These are phyloP conservation scores for Aristolochia fimbriata DNA, from an alignment of 164 flowering plant species.

Conservation along the genomic window DNA sequence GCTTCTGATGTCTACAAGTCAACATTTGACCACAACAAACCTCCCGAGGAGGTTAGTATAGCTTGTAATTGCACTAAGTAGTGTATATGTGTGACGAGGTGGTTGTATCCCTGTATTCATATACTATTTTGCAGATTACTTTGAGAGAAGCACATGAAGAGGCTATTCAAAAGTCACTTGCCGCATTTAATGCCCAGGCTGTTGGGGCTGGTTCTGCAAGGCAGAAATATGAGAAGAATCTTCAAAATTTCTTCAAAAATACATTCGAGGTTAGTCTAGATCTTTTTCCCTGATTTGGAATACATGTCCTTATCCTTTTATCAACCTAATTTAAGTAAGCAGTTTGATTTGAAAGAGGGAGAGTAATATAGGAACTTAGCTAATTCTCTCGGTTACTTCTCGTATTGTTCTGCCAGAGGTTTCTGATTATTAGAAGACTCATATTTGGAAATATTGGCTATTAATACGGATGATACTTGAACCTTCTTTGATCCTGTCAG, in stretches of 20 bases:
- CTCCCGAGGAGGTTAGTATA: conserved; percentile 82
- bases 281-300: background rate
- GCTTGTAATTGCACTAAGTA: background rate
- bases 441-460: too few relatives aligned
- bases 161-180: conserved; percentile 73
- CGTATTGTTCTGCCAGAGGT: too few relatives aligned
- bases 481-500: too few relatives aligned
- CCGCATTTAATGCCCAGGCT: conserved; percentile 63
- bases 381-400: too few relatives aligned
- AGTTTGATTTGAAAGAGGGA: too few relatives aligned
- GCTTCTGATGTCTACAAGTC: conserved; percentile 81
- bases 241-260: conserved; percentile 59
- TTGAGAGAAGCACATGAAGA: conserved; percentile 87
- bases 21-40: conserved; percentile 80
- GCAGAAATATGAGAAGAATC: conserved; percentile 79
- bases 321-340: too few relatives aligned
- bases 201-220: conserved; percentile 81
- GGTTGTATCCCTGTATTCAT: conserved; percentile 12
- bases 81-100: background rate
- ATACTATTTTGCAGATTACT: conserved; percentile 33
- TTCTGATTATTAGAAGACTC: too few relatives aligned
- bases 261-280: conserved; percentile 69
- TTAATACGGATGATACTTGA: too few relatives aligned
- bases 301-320: too few relatives aligned
- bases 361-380: too few relatives aligned